Conservation (phyloP, 345 rosid species). For the Lepidium sativum region DNA sequence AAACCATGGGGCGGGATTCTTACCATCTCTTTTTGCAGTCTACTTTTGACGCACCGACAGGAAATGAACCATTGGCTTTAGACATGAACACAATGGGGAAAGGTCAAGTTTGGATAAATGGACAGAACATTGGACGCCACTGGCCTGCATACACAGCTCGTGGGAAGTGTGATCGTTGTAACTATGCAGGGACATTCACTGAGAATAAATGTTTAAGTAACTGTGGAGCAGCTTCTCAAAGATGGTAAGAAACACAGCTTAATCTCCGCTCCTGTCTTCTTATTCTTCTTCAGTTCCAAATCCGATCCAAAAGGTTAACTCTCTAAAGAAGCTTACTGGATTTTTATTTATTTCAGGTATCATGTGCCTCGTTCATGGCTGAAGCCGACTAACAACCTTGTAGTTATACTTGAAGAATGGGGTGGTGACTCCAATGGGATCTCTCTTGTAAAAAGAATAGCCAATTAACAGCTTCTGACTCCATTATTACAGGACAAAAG, state of each 20-base stretch:
- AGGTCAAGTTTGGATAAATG: slow-evolving; percentile 32
- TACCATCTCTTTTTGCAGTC: slow-evolving; percentile 22
- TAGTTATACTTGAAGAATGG: slow-evolving; percentile 85
- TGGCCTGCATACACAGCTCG: slow-evolving; percentile 26
- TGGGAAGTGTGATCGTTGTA: slow-evolving; percentile 16
- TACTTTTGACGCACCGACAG: slow-evolving; percentile 14
- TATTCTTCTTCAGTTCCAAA: not conserved
- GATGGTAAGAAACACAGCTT: slow-evolving; percentile 49
- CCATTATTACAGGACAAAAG: not conserved
- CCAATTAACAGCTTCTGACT: slow-evolving; percentile 12
- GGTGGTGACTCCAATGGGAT: slow-evolving; percentile 88
- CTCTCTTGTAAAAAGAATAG: slow-evolving; percentile 53
- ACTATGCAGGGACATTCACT: slow-evolving; percentile 15
- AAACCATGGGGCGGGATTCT: not conserved
- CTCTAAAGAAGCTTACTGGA: too few species aligned
- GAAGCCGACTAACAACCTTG: slow-evolving; percentile 58
- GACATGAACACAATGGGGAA: slow-evolving; percentile 34
- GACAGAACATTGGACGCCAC: slow-evolving; percentile 25
- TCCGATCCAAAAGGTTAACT: not conserved
- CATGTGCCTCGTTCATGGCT: slow-evolving; percentile 93
- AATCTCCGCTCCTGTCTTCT: not conserved
- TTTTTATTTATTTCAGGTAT: slow-evolving; percentile 46
- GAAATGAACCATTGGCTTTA: slow-evolving; percentile 25
- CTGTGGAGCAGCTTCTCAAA: slow-evolving; percentile 90
- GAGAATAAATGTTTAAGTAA: slow-evolving; percentile 33